These are phyloP conservation scores for Achaetomiella virescens DNA, from an alignment of 495 filamentous ascomycete species.

Conservation along the genomic window DNA sequence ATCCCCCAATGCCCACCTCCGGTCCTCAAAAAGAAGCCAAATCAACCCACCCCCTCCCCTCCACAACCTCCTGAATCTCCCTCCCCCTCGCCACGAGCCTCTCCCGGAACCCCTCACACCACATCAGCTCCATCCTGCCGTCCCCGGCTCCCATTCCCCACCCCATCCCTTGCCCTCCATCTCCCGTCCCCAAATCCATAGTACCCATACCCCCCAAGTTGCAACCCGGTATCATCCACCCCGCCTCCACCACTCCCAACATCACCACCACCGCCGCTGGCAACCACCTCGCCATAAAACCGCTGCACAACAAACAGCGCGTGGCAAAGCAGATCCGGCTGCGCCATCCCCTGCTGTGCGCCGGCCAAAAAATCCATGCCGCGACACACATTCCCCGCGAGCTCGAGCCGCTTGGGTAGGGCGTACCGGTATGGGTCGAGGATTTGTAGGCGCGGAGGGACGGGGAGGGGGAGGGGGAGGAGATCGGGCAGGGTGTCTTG, in stretches of 20 bases:
- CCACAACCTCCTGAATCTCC: conserved; percentile 20
- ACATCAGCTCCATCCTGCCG: conserved; percentile 32
- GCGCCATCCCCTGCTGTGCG: conserved; percentile 12
- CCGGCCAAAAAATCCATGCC: conserved; percentile 26
- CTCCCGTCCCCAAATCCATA: not conserved
- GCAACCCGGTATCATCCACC: not conserved
- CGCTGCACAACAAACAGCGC: conserved; percentile 29
- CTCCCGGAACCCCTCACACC: conserved; percentile 36
- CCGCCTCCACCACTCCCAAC: not conserved
- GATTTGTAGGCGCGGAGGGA: conserved; percentile 20
- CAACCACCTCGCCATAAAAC: conserved; percentile 25
- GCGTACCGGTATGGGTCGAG: conserved; percentile 21
- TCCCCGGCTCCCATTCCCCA: conserved; percentile 4
- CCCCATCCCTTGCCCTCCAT: not conserved
- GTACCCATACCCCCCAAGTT: not conserved
- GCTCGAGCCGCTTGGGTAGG: conserved; percentile 18
- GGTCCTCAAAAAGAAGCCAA: conserved; percentile 9
- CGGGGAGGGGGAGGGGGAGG: not conserved
- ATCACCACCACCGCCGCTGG: not conserved
- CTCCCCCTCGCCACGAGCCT: conserved; percentile 17
- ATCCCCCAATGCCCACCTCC: too few species aligned
- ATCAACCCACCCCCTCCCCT: conserved; percentile 19
- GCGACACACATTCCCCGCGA: conserved; percentile 34
- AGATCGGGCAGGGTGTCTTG: too few species aligned
- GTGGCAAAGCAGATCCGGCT: conserved; percentile 37